Base-by-base conservation (phyloP, 352 stramenopile species). In the Globisporangium cystogenes region DNA sequence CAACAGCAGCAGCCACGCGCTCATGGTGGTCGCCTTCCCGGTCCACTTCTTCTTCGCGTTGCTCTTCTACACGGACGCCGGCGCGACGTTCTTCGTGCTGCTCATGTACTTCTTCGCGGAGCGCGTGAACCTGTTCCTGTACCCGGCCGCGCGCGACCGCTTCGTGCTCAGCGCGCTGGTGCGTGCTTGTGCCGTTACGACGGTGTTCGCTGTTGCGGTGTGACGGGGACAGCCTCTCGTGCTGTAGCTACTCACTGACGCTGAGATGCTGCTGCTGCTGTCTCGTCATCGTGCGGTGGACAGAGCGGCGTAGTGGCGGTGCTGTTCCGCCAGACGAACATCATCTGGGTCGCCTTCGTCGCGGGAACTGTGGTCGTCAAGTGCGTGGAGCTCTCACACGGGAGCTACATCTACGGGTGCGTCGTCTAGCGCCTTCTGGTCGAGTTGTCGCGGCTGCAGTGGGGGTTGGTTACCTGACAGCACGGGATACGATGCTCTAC, bases 311-410 rank as follows among this genome's bases (percentile, higher is more conserved):
- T 68, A 7, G 51, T 75, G 0, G 85, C 86, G 1, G 82, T 97
- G 35, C 49, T 94, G 21, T 93, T 96, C 41, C 85, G 90, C 1
- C 90, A 97, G 60, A 97, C 86, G 8, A 97, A 97, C 47, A 92
- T 95, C 42, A 56, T 97, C 3, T 97, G 90, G 90, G 83, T 96
- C 0, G 51, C 82, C 1, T 97, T 97, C 63, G 80, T 93, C 3
- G 69, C 89, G 10, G 87, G 85, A 11, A 82, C 71, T 0, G 48
- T 89, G 12, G 66, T 93, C 23, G 82, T 94, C 44, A 74, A 78
- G 12, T 85, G 64, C 31, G 67, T 86, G 0, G 84, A 94, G 56
- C 48, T 76, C n/a, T 76, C 67, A 14, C 79, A 93, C 39, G 64
- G 66, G 10, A 78, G 69, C 21, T 72, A 64, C 42, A 86, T 94